Base-by-base conservation (phyloP, 106 monocot genomes). In the Allium fistulosum region DNA sequence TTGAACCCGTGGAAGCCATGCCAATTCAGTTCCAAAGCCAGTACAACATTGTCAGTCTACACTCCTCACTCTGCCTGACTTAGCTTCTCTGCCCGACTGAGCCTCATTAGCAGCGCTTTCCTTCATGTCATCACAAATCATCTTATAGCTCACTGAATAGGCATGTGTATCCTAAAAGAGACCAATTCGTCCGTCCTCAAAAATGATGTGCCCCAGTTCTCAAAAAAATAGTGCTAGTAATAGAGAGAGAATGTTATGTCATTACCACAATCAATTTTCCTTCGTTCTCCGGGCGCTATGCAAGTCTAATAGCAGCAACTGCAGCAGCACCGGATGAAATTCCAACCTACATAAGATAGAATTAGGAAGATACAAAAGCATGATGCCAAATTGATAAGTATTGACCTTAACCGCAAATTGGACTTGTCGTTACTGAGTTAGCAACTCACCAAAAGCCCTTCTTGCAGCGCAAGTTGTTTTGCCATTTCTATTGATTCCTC, bases 301-400 rank as follows among this genome's bases (percentile, higher is more conserved):
- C 88, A 59, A 88, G 66, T 67, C n/a, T 83, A 49, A 88, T 68
- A 7, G 88, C 88, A 50, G 88, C 88, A 53, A 68, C 88, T 7
- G 88, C 88, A 27, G 88, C 88, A 59, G 84, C 88, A 6, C 88
- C 88, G 18, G 88, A 88, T 61, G 88, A 88, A 65, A 88, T 88
- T 15, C 88, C 88, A 69, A 88, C 85, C 89, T 90, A 61, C 59
- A 73, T 49, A 72, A 7, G 58, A 49, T 27, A 14, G 8, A 64
- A 10, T 13, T 47, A 12, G 1, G 17, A 63, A 46, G 46, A 47
- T 13, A 47, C 63, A 46, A 46, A 62, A 63, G 15, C 37, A 37
- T 37, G 37, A 37, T 37, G 37, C 37, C 37, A 4, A 37, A 37
- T 37, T 37, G 5, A 37, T 37, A 37, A 5, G 5, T 37, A 37